phyloP scores from a whole-genome alignment of 2,329 filamentous ascomycete genomes.

The Hypoxylon sp. region DNA sequence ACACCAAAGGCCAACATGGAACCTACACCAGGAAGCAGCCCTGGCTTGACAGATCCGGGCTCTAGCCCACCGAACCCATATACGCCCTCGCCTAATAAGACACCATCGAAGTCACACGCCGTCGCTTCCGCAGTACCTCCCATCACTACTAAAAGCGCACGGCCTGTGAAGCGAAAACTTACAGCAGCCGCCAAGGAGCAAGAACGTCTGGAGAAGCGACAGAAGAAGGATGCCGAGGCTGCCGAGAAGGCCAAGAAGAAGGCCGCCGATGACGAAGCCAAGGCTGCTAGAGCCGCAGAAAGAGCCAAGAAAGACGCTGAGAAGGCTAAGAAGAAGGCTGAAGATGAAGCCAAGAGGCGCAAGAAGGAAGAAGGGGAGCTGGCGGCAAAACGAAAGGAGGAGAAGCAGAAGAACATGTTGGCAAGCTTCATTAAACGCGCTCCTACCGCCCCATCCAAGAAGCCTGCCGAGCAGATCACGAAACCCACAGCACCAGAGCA shows the following conservation, averaged over 20 bases:
- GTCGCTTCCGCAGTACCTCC: conserved; percentile 20
- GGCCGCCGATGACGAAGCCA: conserved; percentile 46
- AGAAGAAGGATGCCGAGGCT: conserved; percentile 60
- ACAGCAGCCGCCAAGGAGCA: conserved; percentile 54
- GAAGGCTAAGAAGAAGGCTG: conserved; percentile 30
- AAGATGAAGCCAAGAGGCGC: conserved; percentile 59
- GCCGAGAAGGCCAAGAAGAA: conserved; percentile 56
- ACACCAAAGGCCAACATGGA: conserved; percentile 43
- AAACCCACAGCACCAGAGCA: conserved; percentile 37
- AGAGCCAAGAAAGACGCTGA: conserved; percentile 52
- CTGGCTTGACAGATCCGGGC: conserved; percentile 57
- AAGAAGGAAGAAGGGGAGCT: conserved; percentile 54
- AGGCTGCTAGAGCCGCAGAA: conserved; percentile 57
- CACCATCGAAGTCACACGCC: conserved; percentile 43
- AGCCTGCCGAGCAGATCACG: conserved; percentile 23
- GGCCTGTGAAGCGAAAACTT: conserved; percentile 56
- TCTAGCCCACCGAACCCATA: conserved; percentile 55
- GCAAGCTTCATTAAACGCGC: conserved; percentile 44
- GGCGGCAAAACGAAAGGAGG: conserved; percentile 58
- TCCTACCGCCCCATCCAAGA: conserved; percentile 45
- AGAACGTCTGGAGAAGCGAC: conserved; percentile 60
- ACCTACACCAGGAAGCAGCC: conserved; percentile 47
- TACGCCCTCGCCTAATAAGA: conserved; percentile 54
- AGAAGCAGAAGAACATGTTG: conserved; percentile 53
- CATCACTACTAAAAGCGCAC: conserved; percentile 13